A percentile compares a stretch with the other conserved stretches of the same genome.
These are phyloP conservation scores for Akanthomyces muscarius DNA, from an alignment of 2,329 filamentous ascomycete genomes.

Conservation along the genomic window DNA sequence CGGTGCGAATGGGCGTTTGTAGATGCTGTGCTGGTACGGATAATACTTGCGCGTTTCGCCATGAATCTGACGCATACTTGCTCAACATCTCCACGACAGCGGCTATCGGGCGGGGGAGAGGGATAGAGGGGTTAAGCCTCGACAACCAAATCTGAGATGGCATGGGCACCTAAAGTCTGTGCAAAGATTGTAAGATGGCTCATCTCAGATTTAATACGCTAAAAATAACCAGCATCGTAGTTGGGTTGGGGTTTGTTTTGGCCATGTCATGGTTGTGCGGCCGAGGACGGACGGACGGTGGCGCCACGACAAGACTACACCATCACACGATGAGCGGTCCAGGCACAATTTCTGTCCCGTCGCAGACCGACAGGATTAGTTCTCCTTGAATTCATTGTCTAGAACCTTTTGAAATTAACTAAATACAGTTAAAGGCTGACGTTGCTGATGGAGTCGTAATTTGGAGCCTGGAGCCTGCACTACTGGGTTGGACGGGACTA, in stretches of 20 bases:
- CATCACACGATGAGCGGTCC: too few species aligned
- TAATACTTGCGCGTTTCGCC: conserved; percentile 13
- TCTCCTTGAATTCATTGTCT: too few species aligned
- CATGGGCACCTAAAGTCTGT: background rate
- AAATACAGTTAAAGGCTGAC: too few species aligned
- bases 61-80: conserved; percentile 12
- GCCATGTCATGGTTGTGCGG: too few species aligned
- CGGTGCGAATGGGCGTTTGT: background rate
- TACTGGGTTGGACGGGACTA: background rate
- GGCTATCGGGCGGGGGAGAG: conserved; percentile 3
- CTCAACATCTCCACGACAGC: background rate
- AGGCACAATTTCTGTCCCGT: too few species aligned
- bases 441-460: too few species aligned
- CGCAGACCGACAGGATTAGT: too few species aligned
- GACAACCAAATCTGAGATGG: background rate
- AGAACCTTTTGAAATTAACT: too few species aligned
- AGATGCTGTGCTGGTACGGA: background rate
- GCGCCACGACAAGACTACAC: too few species aligned
- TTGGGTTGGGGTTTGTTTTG: too few species aligned
- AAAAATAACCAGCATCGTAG: background rate
- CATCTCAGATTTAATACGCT: background rate
- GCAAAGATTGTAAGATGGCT: background rate
- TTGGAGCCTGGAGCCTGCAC: background rate
- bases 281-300: too few species aligned
- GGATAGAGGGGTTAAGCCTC: background rate